Conservation (phyloP, 202 grass and related monocot species). For the Carex arenaria region DNA sequence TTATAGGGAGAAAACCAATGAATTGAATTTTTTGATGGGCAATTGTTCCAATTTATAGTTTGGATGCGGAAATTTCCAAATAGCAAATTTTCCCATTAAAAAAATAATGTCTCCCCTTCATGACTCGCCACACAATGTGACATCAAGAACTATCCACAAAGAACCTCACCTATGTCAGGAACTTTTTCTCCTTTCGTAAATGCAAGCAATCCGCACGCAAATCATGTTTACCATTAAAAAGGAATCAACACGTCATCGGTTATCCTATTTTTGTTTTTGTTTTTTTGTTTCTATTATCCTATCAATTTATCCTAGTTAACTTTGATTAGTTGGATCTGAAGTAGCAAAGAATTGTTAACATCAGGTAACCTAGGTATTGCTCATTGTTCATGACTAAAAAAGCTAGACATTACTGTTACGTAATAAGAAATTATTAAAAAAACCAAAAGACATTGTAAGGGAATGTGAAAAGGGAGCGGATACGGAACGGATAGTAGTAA, state of each 20-base stretch:
- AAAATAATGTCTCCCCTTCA: not conserved
- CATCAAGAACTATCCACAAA: not conserved
- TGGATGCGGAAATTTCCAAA: not conserved
- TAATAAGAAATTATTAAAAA: not conserved
- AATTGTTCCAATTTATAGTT: not conserved
- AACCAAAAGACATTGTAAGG: no score
- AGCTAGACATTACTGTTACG: not conserved
- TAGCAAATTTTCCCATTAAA: not conserved
- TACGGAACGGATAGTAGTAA: no score
- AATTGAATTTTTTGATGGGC: not conserved
- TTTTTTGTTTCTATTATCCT: no score
- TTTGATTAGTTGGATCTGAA: not conserved
- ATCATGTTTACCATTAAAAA: slow-evolving; percentile 4
- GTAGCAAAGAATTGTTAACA: not conserved
- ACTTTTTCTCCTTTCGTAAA: not conserved
- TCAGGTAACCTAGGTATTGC: not conserved
- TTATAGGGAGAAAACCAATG: not conserved
- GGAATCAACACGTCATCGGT: not conserved
- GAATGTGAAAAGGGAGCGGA: no score
- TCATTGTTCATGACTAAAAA: no score
- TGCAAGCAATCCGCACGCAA: not conserved
- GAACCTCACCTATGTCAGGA: not conserved
- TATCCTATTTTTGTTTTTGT: no score
- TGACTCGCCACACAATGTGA: not conserved
- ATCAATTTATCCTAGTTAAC: not conserved